A percentile compares a stretch with the other conserved stretches of the same genome.
Conservation (phyloP, 139 green algal species). For the Spirogloea muscicola region DNA sequence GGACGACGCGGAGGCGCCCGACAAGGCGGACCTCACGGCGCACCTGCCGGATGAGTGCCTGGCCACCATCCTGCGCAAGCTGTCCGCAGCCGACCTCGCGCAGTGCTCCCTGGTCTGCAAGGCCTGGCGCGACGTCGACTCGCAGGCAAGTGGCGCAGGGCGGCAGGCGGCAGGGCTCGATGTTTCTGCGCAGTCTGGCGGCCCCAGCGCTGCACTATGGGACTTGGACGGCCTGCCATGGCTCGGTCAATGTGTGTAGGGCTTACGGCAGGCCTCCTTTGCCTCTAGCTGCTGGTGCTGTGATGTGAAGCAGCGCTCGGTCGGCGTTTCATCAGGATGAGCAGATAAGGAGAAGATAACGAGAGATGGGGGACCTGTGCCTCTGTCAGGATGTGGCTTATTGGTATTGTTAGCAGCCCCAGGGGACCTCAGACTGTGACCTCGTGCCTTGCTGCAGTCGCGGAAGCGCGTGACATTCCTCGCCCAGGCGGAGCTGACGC, state of each 20-base stretch:
- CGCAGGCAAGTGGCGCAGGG: no score
- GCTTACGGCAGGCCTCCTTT: neutral
- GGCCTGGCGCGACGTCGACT: no score
- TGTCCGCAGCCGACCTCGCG: constrained; percentile 1
- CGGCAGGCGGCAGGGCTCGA: neutral
- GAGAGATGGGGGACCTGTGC: no score
- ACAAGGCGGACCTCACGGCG: constrained; percentile 21
- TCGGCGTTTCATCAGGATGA: neutral
- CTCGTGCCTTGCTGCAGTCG: no score
- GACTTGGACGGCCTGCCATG: no score
- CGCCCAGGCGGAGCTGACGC: no score
- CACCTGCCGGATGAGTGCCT: constrained; percentile 35
- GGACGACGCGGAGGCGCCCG: no score
- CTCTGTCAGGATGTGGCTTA: no score
- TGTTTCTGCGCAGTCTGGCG: neutral
- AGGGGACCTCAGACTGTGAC: no score
- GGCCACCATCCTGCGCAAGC: constrained; percentile 14
- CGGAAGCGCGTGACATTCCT: no score
- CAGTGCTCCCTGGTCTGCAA: constrained; percentile 23
- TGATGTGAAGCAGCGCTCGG: neutral
- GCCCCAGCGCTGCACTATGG: neutral
- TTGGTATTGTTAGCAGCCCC: no score
- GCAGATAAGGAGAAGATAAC: no score
- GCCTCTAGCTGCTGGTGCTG: neutral
- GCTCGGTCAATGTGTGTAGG: neutral